phyloP scores from a whole-genome alignment of 768 basidiomycete species.

The Auricularia sp. region DNA sequence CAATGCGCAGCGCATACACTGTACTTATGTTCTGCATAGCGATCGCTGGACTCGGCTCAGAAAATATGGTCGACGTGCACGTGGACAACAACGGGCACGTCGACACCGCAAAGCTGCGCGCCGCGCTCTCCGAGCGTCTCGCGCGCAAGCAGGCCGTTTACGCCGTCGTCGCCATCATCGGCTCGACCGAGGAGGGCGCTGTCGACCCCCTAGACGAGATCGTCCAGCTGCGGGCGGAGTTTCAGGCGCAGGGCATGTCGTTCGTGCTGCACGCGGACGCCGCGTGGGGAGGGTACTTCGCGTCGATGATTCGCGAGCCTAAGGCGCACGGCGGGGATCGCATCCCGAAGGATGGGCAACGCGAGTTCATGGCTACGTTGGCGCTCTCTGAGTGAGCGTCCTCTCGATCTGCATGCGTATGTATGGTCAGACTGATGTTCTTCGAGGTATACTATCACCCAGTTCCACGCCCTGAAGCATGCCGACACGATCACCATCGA shows the following conservation, averaged over 20 bases:
- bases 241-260: conserved; percentile 22
- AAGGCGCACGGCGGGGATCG: too few relatives aligned
- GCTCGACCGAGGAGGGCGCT: conserved; percentile 34
- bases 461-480: conserved; percentile 18
- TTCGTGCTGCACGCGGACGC: conserved; percentile 36
- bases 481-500: conserved; percentile 32
- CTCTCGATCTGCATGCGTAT: too few relatives aligned
- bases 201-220: conserved; percentile 32
- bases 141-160: conserved; percentile 26
- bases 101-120: not conserved
- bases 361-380: too few relatives aligned
- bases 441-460: conserved; percentile 16
- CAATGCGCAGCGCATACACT: too few relatives aligned
- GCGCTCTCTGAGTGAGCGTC: too few relatives aligned
- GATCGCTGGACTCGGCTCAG: conserved; percentile 32
- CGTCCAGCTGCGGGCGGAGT: conserved; percentile 23
- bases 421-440: too few relatives aligned
- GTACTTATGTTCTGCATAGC: conserved; percentile 20
- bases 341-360: too few relatives aligned
- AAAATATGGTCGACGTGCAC: conserved; percentile 24
- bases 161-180: conserved; percentile 33
- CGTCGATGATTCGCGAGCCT: conserved; percentile 6
- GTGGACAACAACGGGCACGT: conserved; percentile 28
- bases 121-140: conserved; percentile 16
- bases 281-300: conserved; percentile 40